Evolutionary conservation across 768 basidiomycete species (phyloP).

Genomic region (Ramaria sp.): DNA sequence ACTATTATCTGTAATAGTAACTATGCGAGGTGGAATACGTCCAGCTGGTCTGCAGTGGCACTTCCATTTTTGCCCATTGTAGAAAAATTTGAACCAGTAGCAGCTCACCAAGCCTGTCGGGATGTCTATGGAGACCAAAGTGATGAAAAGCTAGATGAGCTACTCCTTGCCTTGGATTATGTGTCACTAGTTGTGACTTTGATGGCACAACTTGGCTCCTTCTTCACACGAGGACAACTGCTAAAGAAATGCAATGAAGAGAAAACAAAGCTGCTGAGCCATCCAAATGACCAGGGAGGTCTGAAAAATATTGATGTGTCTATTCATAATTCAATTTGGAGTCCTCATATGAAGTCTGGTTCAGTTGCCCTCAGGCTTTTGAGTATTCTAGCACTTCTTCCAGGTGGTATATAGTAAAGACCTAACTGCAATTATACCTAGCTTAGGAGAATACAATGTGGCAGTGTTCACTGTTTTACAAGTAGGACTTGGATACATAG

Average conservation of each 20-base stretch:
- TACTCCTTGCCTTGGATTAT: slow-evolving; percentile 18
- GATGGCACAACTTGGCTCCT: slow-evolving; percentile 19
- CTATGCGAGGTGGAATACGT: slow-evolving; percentile 18
- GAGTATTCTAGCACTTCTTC: slow-evolving; percentile 17
- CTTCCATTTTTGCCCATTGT: neutral
- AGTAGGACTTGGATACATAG: neutral
- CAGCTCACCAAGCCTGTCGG: slow-evolving; percentile 17
- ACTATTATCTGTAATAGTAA: slow-evolving; percentile 22
- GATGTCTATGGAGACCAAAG: slow-evolving; percentile 17
- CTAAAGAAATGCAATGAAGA: slow-evolving; percentile 4
- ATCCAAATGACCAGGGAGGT: neutral
- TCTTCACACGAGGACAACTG: slow-evolving; percentile 6
- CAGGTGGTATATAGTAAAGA: slow-evolving; percentile 15
- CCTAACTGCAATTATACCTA: slow-evolving; percentile 1
- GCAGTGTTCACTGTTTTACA: neutral
- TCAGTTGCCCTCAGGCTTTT: slow-evolving; percentile 16
- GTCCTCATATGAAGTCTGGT: slow-evolving; percentile 12
- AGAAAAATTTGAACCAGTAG: slow-evolving; percentile 7
- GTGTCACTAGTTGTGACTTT: slow-evolving; percentile 25
- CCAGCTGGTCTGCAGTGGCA: slow-evolving; percentile 6
- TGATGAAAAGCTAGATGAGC: slow-evolving; percentile 12
- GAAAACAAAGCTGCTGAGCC: slow-evolving; percentile 4
- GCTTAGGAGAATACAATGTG: neutral
- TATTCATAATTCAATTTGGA: slow-evolving; percentile 17
- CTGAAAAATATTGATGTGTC: slow-evolving; percentile 16